Conservation (phyloP, 805 yeast genomes). For the Kregervanrija delftensis region DNA sequence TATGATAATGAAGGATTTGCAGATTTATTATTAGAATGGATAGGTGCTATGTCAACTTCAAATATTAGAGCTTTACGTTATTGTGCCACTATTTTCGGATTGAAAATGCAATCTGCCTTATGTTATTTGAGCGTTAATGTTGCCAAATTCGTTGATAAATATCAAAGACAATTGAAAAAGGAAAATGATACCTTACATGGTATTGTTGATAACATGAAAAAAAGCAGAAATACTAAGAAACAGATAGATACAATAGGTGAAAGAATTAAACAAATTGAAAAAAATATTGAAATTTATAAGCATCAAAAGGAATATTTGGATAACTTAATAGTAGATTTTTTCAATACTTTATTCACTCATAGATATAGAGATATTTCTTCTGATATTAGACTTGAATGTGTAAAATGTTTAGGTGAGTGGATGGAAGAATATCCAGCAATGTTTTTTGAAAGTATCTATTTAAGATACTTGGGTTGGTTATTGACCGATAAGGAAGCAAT, state of each 20-base stretch:
- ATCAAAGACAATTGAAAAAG: conserved; percentile 36
- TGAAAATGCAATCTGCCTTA: conserved; percentile 54
- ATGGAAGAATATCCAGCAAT: conserved; percentile 63
- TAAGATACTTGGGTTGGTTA: conserved; percentile 80
- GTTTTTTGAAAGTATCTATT: conserved; percentile 61
- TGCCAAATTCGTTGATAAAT: conserved; percentile 32
- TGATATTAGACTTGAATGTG: conserved; percentile 62
- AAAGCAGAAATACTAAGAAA: conserved; percentile 24
- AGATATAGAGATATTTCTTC: conserved; percentile 79
- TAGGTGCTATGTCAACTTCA: conserved; percentile 64
- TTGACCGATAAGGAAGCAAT: conserved; percentile 58
- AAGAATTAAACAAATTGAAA: conserved; percentile 40
- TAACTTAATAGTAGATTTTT: conserved; percentile 56
- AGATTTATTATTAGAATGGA: conserved; percentile 64
- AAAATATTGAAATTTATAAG: conserved; percentile 34
- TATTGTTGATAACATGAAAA: conserved; percentile 9
- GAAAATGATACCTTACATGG: conserved; percentile 15
- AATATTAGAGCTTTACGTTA: conserved; percentile 65
- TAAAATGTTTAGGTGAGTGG: conserved; percentile 60
- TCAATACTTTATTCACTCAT: conserved; percentile 61
- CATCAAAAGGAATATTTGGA: conserved; percentile 47
- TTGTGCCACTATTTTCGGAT: conserved; percentile 52
- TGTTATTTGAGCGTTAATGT: conserved; percentile 41
- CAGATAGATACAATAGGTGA: conserved; percentile 29
- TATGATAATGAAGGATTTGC: conserved; percentile 40